Evolutionary conservation across 805 yeast species (phyloP).

Genomic region (Starmerella apis): DNA sequence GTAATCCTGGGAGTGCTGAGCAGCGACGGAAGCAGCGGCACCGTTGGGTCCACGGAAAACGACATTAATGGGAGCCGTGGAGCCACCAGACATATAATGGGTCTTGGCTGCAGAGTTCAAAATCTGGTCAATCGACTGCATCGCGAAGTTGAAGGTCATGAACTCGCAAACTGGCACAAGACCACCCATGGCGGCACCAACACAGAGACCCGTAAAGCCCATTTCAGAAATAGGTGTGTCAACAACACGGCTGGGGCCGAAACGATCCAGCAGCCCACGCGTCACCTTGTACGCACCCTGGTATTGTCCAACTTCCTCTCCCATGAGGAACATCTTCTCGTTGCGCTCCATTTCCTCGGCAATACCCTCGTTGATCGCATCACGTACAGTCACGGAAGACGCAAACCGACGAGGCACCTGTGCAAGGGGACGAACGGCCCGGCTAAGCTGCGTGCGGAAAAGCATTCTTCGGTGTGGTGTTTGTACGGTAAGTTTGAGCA

Average conservation of each 20-base stretch:
- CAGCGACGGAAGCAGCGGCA: constrained; percentile 99
- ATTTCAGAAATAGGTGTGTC: constrained; percentile 99
- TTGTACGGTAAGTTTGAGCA: neutral
- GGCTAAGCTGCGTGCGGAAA: constrained; percentile 2
- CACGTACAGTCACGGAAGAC: constrained; percentile 73
- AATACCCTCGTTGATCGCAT: constrained; percentile 86
- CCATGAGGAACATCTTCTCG: constrained; percentile 86
- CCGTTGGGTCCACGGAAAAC: constrained; percentile 99
- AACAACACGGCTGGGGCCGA: constrained; percentile 84
- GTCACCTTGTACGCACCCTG: constrained; percentile 98
- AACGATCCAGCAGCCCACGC: constrained; percentile 87
- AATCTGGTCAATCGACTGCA: constrained; percentile 98
- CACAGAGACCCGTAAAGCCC: constrained; percentile 94
- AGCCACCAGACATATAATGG: constrained; percentile 98
- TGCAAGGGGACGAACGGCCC: constrained; percentile 14
- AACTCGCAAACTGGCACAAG: constrained; percentile 95
- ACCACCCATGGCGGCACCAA: constrained; percentile 94
- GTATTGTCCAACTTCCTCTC: constrained; percentile 99
- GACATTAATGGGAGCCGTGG: constrained; percentile 80
- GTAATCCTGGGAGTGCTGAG: constrained; percentile 98
- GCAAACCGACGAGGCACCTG: constrained; percentile 19
- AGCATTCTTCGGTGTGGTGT: neutral
- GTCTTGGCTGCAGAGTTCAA: constrained; percentile 98
- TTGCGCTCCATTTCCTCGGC: constrained; percentile 97
- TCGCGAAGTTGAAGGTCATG: constrained; percentile 98